phyloP scores from a whole-genome alignment of 148 eudicot genomes.

The Vaccinium vitisidaea region DNA sequence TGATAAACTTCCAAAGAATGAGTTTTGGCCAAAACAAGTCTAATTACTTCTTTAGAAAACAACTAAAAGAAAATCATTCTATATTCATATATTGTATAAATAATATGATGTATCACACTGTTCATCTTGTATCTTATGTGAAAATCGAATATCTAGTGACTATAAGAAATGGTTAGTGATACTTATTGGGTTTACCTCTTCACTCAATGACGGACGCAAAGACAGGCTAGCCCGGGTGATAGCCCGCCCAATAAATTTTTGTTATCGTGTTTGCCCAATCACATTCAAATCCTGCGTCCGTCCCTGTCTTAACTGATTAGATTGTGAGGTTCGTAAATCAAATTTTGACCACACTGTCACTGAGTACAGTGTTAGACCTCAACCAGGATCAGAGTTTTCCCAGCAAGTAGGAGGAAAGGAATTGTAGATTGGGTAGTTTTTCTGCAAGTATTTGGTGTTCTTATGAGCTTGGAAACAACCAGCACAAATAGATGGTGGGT shows the following conservation, averaged over 20 bases:
- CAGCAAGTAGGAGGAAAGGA: background rate
- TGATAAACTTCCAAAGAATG: background rate
- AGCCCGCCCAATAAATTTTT: too few species aligned
- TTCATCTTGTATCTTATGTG: background rate
- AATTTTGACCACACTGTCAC: background rate
- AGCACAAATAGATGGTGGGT: background rate
- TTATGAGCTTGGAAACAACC: background rate
- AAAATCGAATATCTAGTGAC: background rate
- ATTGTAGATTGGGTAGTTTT: background rate
- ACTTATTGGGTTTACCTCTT: background rate
- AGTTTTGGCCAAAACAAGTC: background rate
- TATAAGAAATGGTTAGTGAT: background rate
- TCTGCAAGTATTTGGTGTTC: background rate
- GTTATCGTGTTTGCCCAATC: too few species aligned
- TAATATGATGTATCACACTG: background rate
- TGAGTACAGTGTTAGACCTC: background rate
- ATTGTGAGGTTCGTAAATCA: background rate
- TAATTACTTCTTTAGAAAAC: background rate
- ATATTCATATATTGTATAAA: background rate
- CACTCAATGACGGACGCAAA: too few species aligned
- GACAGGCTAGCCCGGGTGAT: too few species aligned
- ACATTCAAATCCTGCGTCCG: too few species aligned
- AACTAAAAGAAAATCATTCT: background rate
- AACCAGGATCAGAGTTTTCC: background rate
- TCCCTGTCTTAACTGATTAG: background rate